These are phyloP conservation scores for Cicer arietinum DNA, from an alignment of 306 rosid genomes.

Conservation along the genomic window DNA sequence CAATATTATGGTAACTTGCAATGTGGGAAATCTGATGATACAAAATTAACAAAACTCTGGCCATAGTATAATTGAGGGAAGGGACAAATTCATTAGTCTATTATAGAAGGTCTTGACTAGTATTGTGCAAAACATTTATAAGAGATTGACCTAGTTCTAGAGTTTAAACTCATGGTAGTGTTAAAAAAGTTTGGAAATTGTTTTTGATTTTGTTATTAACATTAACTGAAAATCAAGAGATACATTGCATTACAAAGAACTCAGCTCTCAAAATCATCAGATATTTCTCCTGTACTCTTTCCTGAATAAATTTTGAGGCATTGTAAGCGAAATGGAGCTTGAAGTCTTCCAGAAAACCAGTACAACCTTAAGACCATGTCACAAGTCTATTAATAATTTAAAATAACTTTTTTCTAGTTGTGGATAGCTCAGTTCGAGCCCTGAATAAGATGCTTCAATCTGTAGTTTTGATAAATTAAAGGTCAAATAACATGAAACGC, in stretches of 20 bases:
- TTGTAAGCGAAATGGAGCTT: not conserved
- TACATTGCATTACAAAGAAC: not conserved
- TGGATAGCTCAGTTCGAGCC: too few species aligned
- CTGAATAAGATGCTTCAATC: too few species aligned
- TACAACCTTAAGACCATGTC: too few species aligned
- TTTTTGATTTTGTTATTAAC: constrained; percentile 1
- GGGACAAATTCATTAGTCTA: not conserved
- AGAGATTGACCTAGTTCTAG: not conserved
- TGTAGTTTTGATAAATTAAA: too few species aligned
- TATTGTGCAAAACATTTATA: not conserved
- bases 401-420: too few species aligned
- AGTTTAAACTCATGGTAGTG: not conserved
- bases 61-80: not conserved
- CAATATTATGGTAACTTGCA: constrained; percentile 12
- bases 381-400: too few species aligned
- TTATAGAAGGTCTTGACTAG: not conserved
- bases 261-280: not conserved
- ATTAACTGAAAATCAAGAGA: not conserved
- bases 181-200: not conserved
- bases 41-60: not conserved
- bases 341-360: not conserved
- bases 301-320: not conserved
- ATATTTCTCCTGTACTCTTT: not conserved
- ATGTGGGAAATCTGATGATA: not conserved
- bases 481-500: too few species aligned